Conservation (phyloP, 805 yeast species). For the Barnettozyma californica region DNA sequence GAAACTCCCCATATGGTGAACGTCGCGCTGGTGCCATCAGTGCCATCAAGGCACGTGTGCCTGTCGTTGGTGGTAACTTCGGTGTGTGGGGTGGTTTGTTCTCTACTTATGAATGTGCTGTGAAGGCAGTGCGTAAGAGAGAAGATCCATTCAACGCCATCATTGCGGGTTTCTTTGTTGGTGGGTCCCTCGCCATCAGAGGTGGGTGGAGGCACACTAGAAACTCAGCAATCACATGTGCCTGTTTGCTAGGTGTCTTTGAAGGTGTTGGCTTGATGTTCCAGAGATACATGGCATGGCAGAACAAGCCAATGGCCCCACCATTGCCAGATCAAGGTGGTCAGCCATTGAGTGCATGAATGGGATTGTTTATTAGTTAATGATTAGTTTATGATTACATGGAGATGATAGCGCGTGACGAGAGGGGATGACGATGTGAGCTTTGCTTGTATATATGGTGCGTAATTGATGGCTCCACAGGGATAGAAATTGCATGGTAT, state of each 20-base stretch:
- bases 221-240: slow-evolving; percentile 96
- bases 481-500: background rate
- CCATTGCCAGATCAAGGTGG: slow-evolving; percentile 40
- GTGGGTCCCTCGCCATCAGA: slow-evolving; percentile 96
- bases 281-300: slow-evolving; percentile 84
- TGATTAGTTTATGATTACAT: slow-evolving; percentile 5
- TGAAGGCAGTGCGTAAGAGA: slow-evolving; percentile 92
- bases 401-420: background rate
- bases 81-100: slow-evolving; percentile 99
- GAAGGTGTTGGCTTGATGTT: slow-evolving; percentile 98
- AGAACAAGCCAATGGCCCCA: slow-evolving; percentile 66
- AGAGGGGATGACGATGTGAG: background rate
- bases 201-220: slow-evolving; percentile 98
- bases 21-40: slow-evolving; percentile 83
- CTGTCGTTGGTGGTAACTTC: slow-evolving; percentile 97
- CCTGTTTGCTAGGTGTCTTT: slow-evolving; percentile 90
- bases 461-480: background rate
- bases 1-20: slow-evolving; percentile 97
- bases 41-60: slow-evolving; percentile 94
- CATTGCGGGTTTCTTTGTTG: slow-evolving; percentile 95
- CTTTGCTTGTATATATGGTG: background rate
- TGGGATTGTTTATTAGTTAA: slow-evolving; percentile 3
- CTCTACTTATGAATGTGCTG: slow-evolving; percentile 92
- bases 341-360: slow-evolving; percentile 17
- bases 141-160: slow-evolving; percentile 99